phyloP scores from a whole-genome alignment of 495 filamentous ascomycete genomes.

The Corynascus novoguineensis region DNA sequence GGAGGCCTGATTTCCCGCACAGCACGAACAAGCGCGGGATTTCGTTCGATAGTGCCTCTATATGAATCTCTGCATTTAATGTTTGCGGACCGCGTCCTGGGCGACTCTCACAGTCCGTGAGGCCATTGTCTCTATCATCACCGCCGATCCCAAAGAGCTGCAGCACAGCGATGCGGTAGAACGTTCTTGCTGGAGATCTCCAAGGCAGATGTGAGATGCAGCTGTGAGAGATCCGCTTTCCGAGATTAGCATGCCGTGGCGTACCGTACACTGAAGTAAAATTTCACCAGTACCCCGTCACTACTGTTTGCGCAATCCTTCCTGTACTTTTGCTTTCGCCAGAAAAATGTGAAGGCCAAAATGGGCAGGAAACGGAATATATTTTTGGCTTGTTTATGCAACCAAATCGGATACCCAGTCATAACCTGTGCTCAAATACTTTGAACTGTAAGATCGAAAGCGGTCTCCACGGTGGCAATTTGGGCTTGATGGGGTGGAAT shows the following conservation, averaged over 20 bases:
- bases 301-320: too few species aligned
- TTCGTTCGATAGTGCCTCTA: background rate
- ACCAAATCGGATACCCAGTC: too few species aligned
- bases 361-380: too few species aligned
- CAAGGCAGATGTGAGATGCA: background rate
- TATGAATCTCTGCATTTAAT: background rate
- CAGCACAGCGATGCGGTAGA: too few species aligned
- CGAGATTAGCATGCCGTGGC: slow-evolving; percentile 1
- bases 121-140: background rate
- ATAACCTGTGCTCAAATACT: too few species aligned
- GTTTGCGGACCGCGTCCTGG: background rate
- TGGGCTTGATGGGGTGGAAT: background rate
- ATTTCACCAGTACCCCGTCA: background rate
- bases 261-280: too few species aligned
- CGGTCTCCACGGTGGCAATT: background rate
- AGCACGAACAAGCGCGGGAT: background rate
- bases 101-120: background rate
- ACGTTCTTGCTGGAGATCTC: too few species aligned
- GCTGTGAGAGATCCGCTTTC: slow-evolving; percentile 11
- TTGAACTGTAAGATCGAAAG: background rate
- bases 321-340: too few species aligned
- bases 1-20: background rate
- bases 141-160: background rate
- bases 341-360: too few species aligned
- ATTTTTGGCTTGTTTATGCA: too few species aligned